phyloP scores from a whole-genome alignment of 352 stramenopile genomes.

The Aphanomyces stellatus region DNA sequence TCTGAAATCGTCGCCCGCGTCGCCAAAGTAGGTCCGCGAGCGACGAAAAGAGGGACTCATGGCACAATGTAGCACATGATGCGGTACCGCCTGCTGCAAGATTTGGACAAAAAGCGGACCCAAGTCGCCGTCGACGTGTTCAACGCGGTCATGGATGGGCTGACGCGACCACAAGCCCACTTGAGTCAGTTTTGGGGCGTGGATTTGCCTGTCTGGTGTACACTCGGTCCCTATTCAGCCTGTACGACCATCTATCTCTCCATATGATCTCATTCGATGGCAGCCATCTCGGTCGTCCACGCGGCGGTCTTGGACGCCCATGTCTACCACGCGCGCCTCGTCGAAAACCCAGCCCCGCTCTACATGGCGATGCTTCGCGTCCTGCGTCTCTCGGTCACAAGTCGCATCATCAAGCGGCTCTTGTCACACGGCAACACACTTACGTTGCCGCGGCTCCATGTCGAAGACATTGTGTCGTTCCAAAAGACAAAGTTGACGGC shows the following conservation, averaged over 20 bases:
- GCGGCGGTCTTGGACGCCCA: background rate
- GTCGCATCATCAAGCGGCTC: background rate
- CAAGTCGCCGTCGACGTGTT: background rate
- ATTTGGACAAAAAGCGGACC: slow-evolving; percentile 20
- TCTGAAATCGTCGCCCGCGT: slow-evolving; percentile 59
- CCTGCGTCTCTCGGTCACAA: slow-evolving; percentile 4
- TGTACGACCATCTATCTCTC: background rate
- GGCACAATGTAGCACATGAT: slow-evolving; percentile 34
- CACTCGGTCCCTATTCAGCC: slow-evolving; percentile 48
- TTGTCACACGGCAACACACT: slow-evolving; percentile 2
- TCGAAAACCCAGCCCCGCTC: slow-evolving; percentile 44
- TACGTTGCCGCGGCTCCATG: background rate
- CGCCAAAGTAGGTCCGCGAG: slow-evolving; percentile 33
- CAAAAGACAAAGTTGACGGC: slow-evolving; percentile 5
- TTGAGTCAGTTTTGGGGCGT: slow-evolving; percentile 61
- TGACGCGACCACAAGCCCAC: background rate
- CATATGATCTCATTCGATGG: background rate
- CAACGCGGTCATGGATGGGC: slow-evolving; percentile 3
- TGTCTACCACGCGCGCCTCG: slow-evolving; percentile 38
- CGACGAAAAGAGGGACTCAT: background rate
- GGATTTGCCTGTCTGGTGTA: slow-evolving; percentile 50
- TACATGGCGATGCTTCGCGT: slow-evolving; percentile 47
- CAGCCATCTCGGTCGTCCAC: background rate
- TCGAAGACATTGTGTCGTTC: slow-evolving; percentile 14
- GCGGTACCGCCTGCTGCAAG: slow-evolving; percentile 45